These are phyloP conservation scores for Fonsecaea pedrosoi DNA, from an alignment of 2,329 filamentous ascomycete genomes.

Conservation along the genomic window DNA sequence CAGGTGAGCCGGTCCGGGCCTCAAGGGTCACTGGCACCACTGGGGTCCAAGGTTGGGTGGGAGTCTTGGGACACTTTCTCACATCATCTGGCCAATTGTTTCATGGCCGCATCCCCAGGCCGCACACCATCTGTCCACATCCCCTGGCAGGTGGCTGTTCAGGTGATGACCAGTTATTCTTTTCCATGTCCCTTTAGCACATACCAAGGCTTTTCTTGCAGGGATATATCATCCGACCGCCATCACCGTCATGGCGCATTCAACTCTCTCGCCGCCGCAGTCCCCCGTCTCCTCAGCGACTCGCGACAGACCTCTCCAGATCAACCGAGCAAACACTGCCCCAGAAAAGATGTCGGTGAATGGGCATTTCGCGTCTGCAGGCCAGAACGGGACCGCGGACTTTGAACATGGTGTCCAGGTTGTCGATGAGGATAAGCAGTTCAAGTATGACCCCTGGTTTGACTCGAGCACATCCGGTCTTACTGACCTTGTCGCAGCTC, in stretches of 20 bases:
- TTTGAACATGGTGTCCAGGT: constrained; percentile 97
- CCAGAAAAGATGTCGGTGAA: constrained; percentile 52
- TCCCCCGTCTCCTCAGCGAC: constrained; percentile 28
- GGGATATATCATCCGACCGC: constrained; percentile 24
- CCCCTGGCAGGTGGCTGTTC: constrained; percentile 28
- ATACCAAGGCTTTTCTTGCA: constrained; percentile 20
- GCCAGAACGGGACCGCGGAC: constrained; percentile 47
- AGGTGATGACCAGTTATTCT: constrained; percentile 26
- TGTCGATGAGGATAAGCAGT: constrained; percentile 93
- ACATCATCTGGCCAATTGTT: constrained; percentile 18
- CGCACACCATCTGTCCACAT: constrained; percentile 20
- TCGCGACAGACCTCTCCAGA: constrained; percentile 28
- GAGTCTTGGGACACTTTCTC: background rate
- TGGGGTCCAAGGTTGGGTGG: background rate
- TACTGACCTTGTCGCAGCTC: constrained; percentile 58
- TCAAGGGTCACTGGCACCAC: background rate
- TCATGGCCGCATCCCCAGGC: constrained; percentile 14
- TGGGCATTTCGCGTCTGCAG: constrained; percentile 54
- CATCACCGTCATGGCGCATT: constrained; percentile 36
- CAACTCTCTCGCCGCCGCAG: constrained; percentile 33
- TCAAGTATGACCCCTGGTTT: constrained; percentile 72
- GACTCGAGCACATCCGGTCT: background rate
- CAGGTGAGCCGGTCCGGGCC: constrained; percentile 14
- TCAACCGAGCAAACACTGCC: constrained; percentile 41
- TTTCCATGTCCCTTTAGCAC: constrained; percentile 27